Evolutionary conservation across 2,329 filamentous ascomycete genomes (phyloP).

Genomic region (Fusarium brachygibbosum): DNA sequence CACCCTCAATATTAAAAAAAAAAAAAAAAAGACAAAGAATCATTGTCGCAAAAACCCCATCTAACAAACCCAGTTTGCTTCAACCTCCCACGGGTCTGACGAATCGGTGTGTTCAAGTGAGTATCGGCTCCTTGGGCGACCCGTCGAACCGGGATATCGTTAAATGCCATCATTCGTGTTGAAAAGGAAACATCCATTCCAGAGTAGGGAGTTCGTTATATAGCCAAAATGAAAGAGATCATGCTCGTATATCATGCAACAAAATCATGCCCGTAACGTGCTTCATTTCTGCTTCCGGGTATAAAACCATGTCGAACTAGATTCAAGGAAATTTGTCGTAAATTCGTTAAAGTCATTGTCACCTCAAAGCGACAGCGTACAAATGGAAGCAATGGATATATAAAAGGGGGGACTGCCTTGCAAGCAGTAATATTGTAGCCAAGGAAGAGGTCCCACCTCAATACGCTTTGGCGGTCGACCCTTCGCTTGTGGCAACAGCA

Average conservation of each 20-base stretch:
- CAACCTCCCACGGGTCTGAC: slow-evolving; percentile 8
- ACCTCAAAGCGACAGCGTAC: slow-evolving; percentile 12
- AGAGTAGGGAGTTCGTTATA: slow-evolving; percentile 40
- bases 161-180: slow-evolving; percentile 34
- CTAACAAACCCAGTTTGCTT: slow-evolving; percentile 19
- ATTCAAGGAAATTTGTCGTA: slow-evolving; percentile 41
- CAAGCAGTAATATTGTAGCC: background rate
- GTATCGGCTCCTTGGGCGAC: slow-evolving; percentile 11
- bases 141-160: slow-evolving; percentile 25
- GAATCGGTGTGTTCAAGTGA: slow-evolving; percentile 18
- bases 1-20: slow-evolving; percentile 26
- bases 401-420: background rate
- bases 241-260: slow-evolving; percentile 45
- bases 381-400: background rate
- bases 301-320: slow-evolving; percentile 25
- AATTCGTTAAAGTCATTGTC: slow-evolving; percentile 46
- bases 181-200: slow-evolving; percentile 9
- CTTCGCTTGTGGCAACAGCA: slow-evolving; percentile 61
- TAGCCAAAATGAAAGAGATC: slow-evolving; percentile 14
- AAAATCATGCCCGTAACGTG: slow-evolving; percentile 39
- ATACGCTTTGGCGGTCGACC: slow-evolving; percentile 59
- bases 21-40: slow-evolving; percentile 24
- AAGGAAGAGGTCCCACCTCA: slow-evolving; percentile 29
- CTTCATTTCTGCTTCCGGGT: slow-evolving; percentile 38
- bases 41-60: background rate